A percentile compares a stretch with the other conserved stretches of the same genome.
These are phyloP conservation scores for Fonsecaea nubica DNA, from an alignment of 2,329 filamentous ascomycete genomes.

Conservation along the genomic window DNA sequence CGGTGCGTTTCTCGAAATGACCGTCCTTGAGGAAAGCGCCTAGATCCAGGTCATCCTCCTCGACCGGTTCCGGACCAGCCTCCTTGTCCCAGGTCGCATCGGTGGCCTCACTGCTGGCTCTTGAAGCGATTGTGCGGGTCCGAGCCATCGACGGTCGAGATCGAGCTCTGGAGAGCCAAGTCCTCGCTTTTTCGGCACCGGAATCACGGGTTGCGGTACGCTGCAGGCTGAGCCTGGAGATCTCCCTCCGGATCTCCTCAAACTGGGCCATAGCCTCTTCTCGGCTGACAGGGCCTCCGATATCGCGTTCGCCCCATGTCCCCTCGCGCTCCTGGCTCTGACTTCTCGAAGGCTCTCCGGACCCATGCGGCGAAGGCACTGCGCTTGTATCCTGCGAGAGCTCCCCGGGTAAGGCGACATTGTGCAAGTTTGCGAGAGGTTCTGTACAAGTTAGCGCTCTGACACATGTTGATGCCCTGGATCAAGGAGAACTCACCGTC, in stretches of 20 bases:
- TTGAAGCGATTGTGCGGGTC: constrained; percentile 24
- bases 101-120: constrained; percentile 46
- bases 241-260: constrained; percentile 62
- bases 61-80: constrained; percentile 43
- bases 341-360: constrained; percentile 21
- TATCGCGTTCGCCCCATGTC: constrained; percentile 69
- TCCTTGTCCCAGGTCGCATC: constrained; percentile 49
- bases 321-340: constrained; percentile 44
- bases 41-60: constrained; percentile 66
- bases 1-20: constrained; percentile 74
- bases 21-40: constrained; percentile 74
- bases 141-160: constrained; percentile 26
- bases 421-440: constrained; percentile 28
- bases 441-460: constrained; percentile 14
- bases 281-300: constrained; percentile 61
- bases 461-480: neutral
- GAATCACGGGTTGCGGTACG: constrained; percentile 41
- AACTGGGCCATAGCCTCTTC: constrained; percentile 65
- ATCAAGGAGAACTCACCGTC: constrained; percentile 22
- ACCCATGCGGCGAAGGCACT: constrained; percentile 20
- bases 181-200: constrained; percentile 40
- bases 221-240: constrained; percentile 60
- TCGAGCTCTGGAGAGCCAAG: constrained; percentile 42
- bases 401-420: constrained; percentile 19
- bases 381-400: constrained; percentile 25